Base-by-base conservation (phyloP, 495 filamentous ascomycete species). In the Penicillium angulare region DNA sequence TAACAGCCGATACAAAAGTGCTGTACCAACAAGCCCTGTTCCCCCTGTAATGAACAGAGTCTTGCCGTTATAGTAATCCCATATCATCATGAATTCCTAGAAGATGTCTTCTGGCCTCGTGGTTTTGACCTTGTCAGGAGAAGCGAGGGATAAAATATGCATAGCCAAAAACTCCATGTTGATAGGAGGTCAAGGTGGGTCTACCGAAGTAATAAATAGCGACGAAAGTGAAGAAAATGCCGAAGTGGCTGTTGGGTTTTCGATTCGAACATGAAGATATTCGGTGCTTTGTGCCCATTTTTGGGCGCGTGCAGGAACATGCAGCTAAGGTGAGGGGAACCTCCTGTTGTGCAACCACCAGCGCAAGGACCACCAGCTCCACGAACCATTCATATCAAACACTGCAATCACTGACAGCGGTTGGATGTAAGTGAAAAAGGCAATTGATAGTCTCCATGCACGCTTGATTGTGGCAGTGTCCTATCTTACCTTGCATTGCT, bases 31-130 rank as follows among this genome's bases (percentile, higher is more conserved):
- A 18, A 64, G 54, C 1, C 61, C 61, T 2, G 61, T 61, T 1
- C 61, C 61, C 0, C 58, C 58, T 0, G 61, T 64, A 18, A 64
- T 27, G 27, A 64, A 64, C 15, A 64, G 15, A 5, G 48, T 52
- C 18, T 64, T 64, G 23, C 47, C 58, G 13, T 64, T 33, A 49
- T 64, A 64, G 20, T 61, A 64, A 0, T 64, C 47, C 61, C 61
- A 64, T 35, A 64, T 21, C 61, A 61, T 64, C 27, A n/a, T 59
- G 48, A 39, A 34, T 5, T 22, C 5, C 22, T 15, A 38, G 15
- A 16, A 17, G 17, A 24, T 12, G 12, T 24, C 17, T n/a, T 43
- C 7, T 13, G 16, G 22, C 34, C 16, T 3, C 35, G 22, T 20
- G 8, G 38, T 12, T 41, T 41, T 41, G n/a, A n/a, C n/a, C n/a